Percentiles rank a stretch among this genome's conserved stretches.
Conservation (phyloP, 1,139 yeast species). For the Blastobotrys capitulatus region DNA sequence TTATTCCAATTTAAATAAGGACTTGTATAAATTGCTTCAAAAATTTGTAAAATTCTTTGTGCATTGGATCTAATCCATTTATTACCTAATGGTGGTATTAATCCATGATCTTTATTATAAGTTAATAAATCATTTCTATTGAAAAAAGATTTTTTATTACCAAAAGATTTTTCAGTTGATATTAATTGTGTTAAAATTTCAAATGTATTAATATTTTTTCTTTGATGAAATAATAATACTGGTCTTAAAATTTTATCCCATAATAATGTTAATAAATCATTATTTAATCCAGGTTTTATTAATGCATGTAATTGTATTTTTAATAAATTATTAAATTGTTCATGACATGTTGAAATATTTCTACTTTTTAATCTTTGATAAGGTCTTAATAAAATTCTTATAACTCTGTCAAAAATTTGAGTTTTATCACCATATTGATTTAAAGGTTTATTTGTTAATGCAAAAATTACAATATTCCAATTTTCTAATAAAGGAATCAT, state of each 20-base stretch:
- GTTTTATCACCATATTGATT: constrained; percentile 1
- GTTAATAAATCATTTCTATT: background rate
- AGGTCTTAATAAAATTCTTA: constrained; percentile 17
- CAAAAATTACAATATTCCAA: constrained; percentile 7
- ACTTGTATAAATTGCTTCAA: background rate
- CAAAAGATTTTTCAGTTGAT: background rate
- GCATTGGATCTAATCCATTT: constrained; percentile 5
- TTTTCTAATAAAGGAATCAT: background rate
- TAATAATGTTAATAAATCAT: background rate
- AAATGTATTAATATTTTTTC: background rate
- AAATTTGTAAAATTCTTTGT: background rate
- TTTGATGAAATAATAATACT: background rate
- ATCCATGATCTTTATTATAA: background rate
- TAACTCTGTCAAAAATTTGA: constrained; percentile 5
- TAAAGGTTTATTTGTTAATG: constrained; percentile 2
- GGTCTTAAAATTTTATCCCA: background rate
- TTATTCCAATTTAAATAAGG: background rate
- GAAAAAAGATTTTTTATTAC: background rate
- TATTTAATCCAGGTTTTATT: background rate
- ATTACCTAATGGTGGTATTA: constrained; percentile 2
- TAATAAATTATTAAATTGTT: background rate
- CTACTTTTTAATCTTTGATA: constrained; percentile 7
- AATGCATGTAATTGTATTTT: background rate
- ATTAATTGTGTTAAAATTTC: background rate
- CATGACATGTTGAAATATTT: constrained; percentile 10